Base-by-base conservation (phyloP, 106 monocot species). In the Dendrobium chrysotoxum region DNA sequence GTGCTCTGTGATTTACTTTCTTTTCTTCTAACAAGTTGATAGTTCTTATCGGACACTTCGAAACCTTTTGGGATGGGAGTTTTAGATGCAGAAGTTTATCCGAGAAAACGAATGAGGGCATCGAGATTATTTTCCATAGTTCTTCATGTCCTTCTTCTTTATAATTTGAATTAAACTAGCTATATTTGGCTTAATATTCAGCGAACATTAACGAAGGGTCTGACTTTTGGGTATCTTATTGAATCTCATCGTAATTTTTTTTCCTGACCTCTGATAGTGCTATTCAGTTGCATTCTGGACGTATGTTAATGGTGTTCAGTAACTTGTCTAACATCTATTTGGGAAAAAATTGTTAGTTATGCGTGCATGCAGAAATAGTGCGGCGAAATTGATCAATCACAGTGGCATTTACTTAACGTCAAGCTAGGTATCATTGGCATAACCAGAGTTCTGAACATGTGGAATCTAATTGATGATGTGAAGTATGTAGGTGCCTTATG, bases 121-220 rank as follows among this genome's bases (percentile, higher is more conserved):
- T 65, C 25, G 15, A 13, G 70, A 70, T 15, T 70, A 13, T 2
- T 31, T 38, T 30, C 31, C 15, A 70, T 16, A 5, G 35, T 70
- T 70, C 35, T 70, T 70, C 70, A 35, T 70, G 28, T 70, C 13
- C 70, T 70, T 70, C 70, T 70, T 70, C 70, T 35, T 13, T 70
- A 28, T 0, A 35, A 35, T 6, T 35, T 70, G 31, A n/a, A 65
- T 26, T 3, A 15, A 50, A 50, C 50, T 50, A 44, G 13, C 61
- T 61, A 7, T 61, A 23, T 35, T 64, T 35, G 28, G 17, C 35
- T 70, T 70, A 17, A 70, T 35, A 7, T 16, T 16, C 16, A 31
- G 35, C 35, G 0, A 4, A 16, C 21, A 61, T n/a, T 8, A n/a
- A 7, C n/a, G 4, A 61, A 61, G 21, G 23, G n/a, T 13, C 15